Conservation (phyloP, 208 protist species). For the Herpetomonas samuelpessoai region DNA sequence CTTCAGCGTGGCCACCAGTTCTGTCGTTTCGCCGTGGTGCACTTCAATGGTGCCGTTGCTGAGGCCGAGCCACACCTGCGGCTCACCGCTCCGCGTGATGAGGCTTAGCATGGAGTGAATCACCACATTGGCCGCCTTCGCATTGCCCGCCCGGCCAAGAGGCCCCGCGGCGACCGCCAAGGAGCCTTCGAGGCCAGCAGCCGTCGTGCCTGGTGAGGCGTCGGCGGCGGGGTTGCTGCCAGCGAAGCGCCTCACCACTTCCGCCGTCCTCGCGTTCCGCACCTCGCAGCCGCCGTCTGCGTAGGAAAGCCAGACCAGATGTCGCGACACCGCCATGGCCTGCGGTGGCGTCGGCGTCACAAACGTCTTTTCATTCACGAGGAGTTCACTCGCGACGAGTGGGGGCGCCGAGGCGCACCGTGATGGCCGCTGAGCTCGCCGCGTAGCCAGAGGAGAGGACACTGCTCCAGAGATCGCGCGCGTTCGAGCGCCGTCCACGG, state of each 20-base stretch:
- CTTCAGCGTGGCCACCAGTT: slow-evolving; percentile 28
- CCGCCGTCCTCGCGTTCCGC: slow-evolving; percentile 64
- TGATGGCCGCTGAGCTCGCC: too few relatives aligned
- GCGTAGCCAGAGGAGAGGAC: too few relatives aligned
- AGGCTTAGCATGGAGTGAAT: slow-evolving; percentile 34
- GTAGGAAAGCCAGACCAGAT: slow-evolving; percentile 72
- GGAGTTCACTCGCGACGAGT: slow-evolving; percentile 28
- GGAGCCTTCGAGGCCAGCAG: slow-evolving; percentile 8
- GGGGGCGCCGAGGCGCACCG: background rate
- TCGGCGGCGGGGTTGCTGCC: slow-evolving; percentile 8
- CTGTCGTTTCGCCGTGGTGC: slow-evolving; percentile 39
- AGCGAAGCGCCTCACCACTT: slow-evolving; percentile 49
- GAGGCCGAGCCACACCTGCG: slow-evolving; percentile 76
- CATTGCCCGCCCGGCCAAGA: background rate
- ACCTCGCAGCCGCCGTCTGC: slow-evolving; percentile 53
- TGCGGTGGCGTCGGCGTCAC: slow-evolving; percentile 30
- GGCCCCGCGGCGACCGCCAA: background rate
- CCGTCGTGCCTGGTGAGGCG: background rate
- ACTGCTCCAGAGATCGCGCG: too few relatives aligned
- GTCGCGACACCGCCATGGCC: slow-evolving; percentile 43
- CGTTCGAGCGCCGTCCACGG: too few relatives aligned
- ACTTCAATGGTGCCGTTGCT: slow-evolving; percentile 76
- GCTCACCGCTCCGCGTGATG: slow-evolving; percentile 17
- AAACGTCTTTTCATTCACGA: slow-evolving; percentile 66
- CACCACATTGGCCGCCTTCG: background rate